Percentiles rank a stretch among this genome's conserved stretches.
These are phyloP conservation scores for Macrophomina tecta DNA, from an alignment of 2,329 filamentous ascomycete species.

Conservation along the genomic window DNA sequence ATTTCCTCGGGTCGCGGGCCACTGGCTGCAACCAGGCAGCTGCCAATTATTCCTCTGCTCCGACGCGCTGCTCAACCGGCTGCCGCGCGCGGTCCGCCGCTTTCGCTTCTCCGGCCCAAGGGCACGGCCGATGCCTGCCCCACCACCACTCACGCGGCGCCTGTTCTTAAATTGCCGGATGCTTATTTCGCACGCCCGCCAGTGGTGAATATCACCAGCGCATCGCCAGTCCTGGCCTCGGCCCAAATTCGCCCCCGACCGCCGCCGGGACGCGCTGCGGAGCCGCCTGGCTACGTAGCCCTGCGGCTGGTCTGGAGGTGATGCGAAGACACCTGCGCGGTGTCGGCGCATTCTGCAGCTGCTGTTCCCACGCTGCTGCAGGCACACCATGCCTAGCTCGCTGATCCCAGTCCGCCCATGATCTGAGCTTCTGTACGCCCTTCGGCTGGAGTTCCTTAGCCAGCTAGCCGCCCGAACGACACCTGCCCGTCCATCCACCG, in stretches of 20 bases:
- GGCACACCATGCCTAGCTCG: conserved; percentile 8
- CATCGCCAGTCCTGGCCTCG: not conserved
- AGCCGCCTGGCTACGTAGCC: not conserved
- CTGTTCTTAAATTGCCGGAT: conserved; percentile 21
- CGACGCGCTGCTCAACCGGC: not conserved
- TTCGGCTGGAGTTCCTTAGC: not conserved
- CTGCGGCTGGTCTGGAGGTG: not conserved
- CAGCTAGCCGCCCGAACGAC: not conserved
- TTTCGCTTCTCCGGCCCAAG: conserved; percentile 10
- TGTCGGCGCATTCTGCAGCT: not conserved
- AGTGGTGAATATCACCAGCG: not conserved
- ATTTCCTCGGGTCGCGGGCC: conserved; percentile 21
- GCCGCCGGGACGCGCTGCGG: not conserved
- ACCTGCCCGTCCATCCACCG: not conserved
- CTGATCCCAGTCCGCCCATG: conserved; percentile 3
- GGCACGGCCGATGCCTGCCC: conserved; percentile 14
- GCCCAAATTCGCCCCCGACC: conserved; percentile 23
- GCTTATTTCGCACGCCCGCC: conserved; percentile 21
- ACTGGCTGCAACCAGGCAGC: not conserved
- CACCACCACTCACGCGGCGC: conserved; percentile 13
- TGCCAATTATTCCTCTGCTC: conserved; percentile 16
- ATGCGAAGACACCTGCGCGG: not conserved
- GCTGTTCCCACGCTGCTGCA: not conserved
- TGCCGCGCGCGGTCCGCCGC: conserved; percentile 11
- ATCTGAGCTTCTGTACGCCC: not conserved